phyloP scores from a whole-genome alignment of 768 basidiomycete species.

The Pleurotus platypus region DNA sequence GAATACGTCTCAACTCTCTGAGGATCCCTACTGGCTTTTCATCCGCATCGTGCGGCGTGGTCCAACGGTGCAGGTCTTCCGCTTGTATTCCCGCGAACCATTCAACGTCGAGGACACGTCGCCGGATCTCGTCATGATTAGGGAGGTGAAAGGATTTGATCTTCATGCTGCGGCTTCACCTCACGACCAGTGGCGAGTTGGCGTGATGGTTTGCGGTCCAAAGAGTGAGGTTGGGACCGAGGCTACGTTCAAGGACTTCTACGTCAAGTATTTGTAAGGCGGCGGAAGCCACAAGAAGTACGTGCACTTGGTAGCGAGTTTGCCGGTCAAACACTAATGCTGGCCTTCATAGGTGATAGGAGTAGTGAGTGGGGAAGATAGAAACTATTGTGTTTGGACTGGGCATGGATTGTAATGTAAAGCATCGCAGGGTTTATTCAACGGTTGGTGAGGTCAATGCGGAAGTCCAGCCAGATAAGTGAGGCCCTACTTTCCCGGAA shows the following conservation, averaged over 20 bases:
- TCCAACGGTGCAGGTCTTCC: conserved; percentile 1
- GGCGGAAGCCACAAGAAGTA: too few species aligned
- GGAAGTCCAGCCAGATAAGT: too few species aligned
- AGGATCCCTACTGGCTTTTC: conserved; percentile 1
- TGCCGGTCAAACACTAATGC: too few species aligned
- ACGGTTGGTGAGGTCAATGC: too few species aligned
- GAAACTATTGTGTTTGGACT: too few species aligned
- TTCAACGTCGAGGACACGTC: background rate
- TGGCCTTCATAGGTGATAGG: too few species aligned
- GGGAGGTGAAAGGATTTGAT: conserved; percentile 9
- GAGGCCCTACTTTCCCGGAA: too few species aligned
- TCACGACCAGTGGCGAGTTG: conserved; percentile 6
- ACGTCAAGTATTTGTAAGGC: conserved; percentile 6
- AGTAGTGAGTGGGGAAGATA: too few species aligned
- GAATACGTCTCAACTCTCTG: background rate
- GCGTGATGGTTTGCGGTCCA: conserved; percentile 12
- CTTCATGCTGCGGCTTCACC: background rate
- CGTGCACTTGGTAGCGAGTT: too few species aligned
- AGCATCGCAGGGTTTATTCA: too few species aligned
- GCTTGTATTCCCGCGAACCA: background rate
- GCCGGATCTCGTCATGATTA: conserved; percentile 3
- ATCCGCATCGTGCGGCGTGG: conserved; percentile 6
- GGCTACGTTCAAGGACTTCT: conserved; percentile 8
- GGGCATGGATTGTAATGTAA: too few species aligned
- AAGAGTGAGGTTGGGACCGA: conserved; percentile 10